Evolutionary conservation across 1,284 basidiomycete genomes (phyloP).

Genomic region (Rhodotorula sp.): DNA sequence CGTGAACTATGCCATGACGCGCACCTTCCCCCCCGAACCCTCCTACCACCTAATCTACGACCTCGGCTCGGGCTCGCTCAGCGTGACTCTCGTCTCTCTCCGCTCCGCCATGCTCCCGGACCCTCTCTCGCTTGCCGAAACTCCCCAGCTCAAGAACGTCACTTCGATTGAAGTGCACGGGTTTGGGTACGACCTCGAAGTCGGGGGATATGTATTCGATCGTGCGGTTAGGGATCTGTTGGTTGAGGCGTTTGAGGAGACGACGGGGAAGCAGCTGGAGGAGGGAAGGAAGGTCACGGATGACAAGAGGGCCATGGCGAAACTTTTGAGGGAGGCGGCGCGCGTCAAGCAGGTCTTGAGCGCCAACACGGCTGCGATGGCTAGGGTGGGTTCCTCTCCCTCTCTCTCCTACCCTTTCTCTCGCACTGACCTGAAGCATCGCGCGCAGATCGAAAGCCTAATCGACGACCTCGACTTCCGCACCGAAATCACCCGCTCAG

Average conservation of each 20-base stretch:
- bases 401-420: too few species aligned
- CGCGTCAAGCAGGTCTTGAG: slow-evolving; percentile 90
- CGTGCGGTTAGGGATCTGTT: slow-evolving; percentile 78
- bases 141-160: slow-evolving; percentile 54
- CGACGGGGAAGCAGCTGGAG: slow-evolving; percentile 54
- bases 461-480: slow-evolving; percentile 89
- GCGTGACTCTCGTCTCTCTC: slow-evolving; percentile 83
- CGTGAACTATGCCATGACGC: slow-evolving; percentile 94
- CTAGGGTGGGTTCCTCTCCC: slow-evolving; percentile 57
- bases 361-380: slow-evolving; percentile 77
- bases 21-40: slow-evolving; percentile 63
- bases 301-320: slow-evolving; percentile 84
- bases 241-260: slow-evolving; percentile 66
- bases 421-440: neutral
- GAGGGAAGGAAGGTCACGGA: slow-evolving; percentile 43
- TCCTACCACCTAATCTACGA: slow-evolving; percentile 87
- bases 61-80: slow-evolving; percentile 81
- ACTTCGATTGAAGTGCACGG: slow-evolving; percentile 74
- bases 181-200: slow-evolving; percentile 73
- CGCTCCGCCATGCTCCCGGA: slow-evolving; percentile 54
- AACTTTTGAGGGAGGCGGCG: slow-evolving; percentile 87
- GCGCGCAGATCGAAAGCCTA: slow-evolving; percentile 71
- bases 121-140: slow-evolving; percentile 46
- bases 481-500: slow-evolving; percentile 67
- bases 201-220: slow-evolving; percentile 81